These are phyloP conservation scores for Alternaria alternata DNA, from an alignment of 2,329 filamentous ascomycete genomes.

Conservation along the genomic window DNA sequence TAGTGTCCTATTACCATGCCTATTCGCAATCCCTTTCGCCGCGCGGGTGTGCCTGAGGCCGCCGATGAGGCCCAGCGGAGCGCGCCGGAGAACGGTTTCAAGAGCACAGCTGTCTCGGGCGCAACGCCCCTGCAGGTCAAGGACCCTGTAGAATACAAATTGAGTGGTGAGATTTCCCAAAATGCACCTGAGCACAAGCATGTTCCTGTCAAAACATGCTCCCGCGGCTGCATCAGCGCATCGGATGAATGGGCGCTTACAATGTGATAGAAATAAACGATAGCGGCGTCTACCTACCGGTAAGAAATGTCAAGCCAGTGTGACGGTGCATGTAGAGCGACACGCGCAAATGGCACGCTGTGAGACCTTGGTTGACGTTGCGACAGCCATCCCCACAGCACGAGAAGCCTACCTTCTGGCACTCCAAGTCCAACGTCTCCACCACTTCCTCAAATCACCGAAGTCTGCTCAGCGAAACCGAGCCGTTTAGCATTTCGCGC, in stretches of 20 bases:
- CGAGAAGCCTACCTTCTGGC: slow-evolving; percentile 85
- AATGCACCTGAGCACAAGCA: slow-evolving; percentile 12
- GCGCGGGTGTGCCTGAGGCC: slow-evolving; percentile 44
- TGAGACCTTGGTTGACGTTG: slow-evolving; percentile 30
- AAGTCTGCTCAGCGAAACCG: slow-evolving; percentile 78
- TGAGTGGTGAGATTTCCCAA: slow-evolving; percentile 56
- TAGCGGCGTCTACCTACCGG: slow-evolving; percentile 91
- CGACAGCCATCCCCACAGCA: slow-evolving; percentile 78
- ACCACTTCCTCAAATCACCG: slow-evolving; percentile 65
- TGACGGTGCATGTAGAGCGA: slow-evolving; percentile 8
- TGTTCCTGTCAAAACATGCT: background rate
- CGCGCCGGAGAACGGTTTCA: slow-evolving; percentile 44
- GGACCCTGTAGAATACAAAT: slow-evolving; percentile 60
- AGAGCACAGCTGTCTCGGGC: slow-evolving; percentile 46
- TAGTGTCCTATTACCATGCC: slow-evolving; percentile 43
- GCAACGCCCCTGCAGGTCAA: slow-evolving; percentile 55
- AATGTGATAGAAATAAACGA: slow-evolving; percentile 82
- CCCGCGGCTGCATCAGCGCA: slow-evolving; percentile 8
- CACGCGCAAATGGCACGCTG: background rate
- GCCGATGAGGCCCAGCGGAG: slow-evolving; percentile 44
- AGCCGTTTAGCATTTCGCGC: slow-evolving; percentile 92
- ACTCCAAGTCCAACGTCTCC: slow-evolving; percentile 57
- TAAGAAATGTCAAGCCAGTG: slow-evolving; percentile 57
- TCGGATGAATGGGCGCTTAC: slow-evolving; percentile 36
- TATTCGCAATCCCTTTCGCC: slow-evolving; percentile 54